phyloP scores from a whole-genome alignment of 164 flowering plant genomes.

The Protea cynaroides region DNA sequence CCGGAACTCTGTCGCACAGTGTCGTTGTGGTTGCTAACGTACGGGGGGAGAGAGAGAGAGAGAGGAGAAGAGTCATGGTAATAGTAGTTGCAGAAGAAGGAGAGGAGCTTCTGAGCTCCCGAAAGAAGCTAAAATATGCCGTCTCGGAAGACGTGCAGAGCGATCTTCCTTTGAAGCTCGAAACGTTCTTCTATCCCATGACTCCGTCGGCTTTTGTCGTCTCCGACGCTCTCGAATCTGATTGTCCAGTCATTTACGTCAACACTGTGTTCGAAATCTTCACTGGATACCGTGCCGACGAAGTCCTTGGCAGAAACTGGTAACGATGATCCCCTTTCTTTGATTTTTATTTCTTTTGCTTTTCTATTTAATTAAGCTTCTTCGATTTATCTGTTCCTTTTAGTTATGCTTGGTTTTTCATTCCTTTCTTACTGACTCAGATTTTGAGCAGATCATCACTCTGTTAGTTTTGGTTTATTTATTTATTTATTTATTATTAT shows the following conservation, averaged over 20 bases:
- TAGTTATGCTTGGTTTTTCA: too few species aligned
- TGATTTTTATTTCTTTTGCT: background rate
- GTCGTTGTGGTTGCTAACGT: too few species aligned
- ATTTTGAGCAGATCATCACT: too few species aligned
- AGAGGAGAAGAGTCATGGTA: background rate
- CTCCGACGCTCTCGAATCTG: slow-evolving; percentile 77
- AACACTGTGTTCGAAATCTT: slow-evolving; percentile 64
- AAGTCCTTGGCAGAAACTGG: slow-evolving; percentile 90
- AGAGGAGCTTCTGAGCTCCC: slow-evolving; percentile 9
- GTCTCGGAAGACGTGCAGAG: slow-evolving; percentile 17
- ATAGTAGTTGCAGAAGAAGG: slow-evolving; percentile 6
- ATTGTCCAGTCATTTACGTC: slow-evolving; percentile 79
- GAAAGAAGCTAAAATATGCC: slow-evolving; percentile 25
- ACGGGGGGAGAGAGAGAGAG: slow-evolving; percentile 7
- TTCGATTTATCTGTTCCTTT: background rate
- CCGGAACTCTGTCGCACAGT: too few species aligned
- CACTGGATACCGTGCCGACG: slow-evolving; percentile 84
- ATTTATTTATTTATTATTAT: too few species aligned
- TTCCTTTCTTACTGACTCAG: too few species aligned
- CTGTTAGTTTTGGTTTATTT: too few species aligned
- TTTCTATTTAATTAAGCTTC: background rate
- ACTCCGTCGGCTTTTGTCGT: slow-evolving; percentile 69
- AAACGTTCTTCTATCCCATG: slow-evolving; percentile 40
- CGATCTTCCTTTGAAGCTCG: slow-evolving; percentile 30
- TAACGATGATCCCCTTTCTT: slow-evolving; percentile 7